These are phyloP conservation scores for Steccherinum ochraceum DNA, from an alignment of 768 basidiomycete species.

Conservation along the genomic window DNA sequence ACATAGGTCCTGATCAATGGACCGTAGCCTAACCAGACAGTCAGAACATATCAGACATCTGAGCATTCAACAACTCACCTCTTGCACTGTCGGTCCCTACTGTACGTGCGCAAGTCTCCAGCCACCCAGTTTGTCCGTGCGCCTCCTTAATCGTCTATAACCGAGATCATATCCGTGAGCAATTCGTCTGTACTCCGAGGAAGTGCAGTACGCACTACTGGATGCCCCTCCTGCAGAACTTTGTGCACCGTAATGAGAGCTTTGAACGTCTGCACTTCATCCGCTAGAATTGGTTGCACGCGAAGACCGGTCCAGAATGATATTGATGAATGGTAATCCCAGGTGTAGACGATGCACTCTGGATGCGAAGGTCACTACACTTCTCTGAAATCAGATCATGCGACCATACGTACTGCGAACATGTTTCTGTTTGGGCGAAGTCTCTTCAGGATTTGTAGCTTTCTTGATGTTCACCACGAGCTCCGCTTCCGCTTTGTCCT, in stretches of 20 bases:
- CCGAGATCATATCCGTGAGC: too few species aligned
- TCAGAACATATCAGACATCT: background rate
- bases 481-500: constrained; percentile 95
- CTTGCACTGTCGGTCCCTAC: constrained; percentile 72
- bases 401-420: constrained; percentile 86
- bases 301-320: constrained; percentile 97
- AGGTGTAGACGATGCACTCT: constrained; percentile 99
- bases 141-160: constrained; percentile 90
- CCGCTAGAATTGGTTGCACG: constrained; percentile 93
- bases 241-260: constrained; percentile 97
- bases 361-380: too few species aligned
- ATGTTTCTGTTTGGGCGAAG: constrained; percentile 98
- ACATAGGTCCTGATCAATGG: constrained; percentile 93
- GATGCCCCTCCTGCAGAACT: constrained; percentile 96
- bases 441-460: constrained; percentile 91
- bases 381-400: too few species aligned
- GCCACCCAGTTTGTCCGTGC: constrained; percentile 94
- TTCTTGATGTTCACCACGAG: constrained; percentile 96
- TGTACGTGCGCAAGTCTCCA: constrained; percentile 93
- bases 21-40: constrained; percentile 64
- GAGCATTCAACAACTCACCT: too few species aligned
- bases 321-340: constrained; percentile 97
- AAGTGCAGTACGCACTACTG: constrained; percentile 54
- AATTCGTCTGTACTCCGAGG: constrained; percentile 53
- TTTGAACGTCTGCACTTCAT: constrained; percentile 99